These are phyloP conservation scores for Kwoniella heveanensis DNA, from an alignment of 768 basidiomycete genomes.

Conservation along the genomic window DNA sequence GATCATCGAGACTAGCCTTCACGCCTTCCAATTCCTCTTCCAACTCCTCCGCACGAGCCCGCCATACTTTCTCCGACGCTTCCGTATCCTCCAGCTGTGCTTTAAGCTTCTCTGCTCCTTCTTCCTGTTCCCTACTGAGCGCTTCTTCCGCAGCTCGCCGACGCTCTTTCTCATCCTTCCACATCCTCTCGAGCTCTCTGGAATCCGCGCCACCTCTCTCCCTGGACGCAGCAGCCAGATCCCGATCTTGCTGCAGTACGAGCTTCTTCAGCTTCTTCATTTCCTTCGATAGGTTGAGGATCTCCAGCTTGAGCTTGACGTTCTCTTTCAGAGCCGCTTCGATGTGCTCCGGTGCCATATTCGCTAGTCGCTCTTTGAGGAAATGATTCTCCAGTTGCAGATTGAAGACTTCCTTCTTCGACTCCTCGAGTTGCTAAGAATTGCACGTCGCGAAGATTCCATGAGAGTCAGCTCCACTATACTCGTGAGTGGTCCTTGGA, in stretches of 20 bases:
- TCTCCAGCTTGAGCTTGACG: slow-evolving; percentile 87
- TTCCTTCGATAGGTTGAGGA: slow-evolving; percentile 84
- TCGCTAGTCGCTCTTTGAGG: slow-evolving; percentile 85
- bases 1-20: slow-evolving; percentile 39
- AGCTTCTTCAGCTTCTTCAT: slow-evolving; percentile 90
- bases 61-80: slow-evolving; percentile 69
- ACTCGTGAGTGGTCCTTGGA: too few relatives aligned
- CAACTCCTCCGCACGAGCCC: slow-evolving; percentile 57
- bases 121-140: slow-evolving; percentile 64
- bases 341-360: slow-evolving; percentile 87
- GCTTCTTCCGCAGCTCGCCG: slow-evolving; percentile 56
- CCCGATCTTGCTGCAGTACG: slow-evolving; percentile 77
- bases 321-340: slow-evolving; percentile 90
- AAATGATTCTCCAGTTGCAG: slow-evolving; percentile 95
- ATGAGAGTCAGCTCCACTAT: neutral
- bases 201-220: slow-evolving; percentile 57
- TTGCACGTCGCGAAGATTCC: neutral
- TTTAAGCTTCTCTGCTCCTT: slow-evolving; percentile 56
- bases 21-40: slow-evolving; percentile 55
- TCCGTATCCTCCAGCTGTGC: slow-evolving; percentile 72
- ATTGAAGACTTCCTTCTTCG: slow-evolving; percentile 96
- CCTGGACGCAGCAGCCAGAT: slow-evolving; percentile 62
- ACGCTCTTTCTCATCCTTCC: slow-evolving; percentile 67
- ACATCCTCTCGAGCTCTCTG: slow-evolving; percentile 70
- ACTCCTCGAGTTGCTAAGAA: slow-evolving; percentile 92